Evolutionary conservation across 768 basidiomycete species (phyloP).

Genomic region (Tricholoma matsutake): DNA sequence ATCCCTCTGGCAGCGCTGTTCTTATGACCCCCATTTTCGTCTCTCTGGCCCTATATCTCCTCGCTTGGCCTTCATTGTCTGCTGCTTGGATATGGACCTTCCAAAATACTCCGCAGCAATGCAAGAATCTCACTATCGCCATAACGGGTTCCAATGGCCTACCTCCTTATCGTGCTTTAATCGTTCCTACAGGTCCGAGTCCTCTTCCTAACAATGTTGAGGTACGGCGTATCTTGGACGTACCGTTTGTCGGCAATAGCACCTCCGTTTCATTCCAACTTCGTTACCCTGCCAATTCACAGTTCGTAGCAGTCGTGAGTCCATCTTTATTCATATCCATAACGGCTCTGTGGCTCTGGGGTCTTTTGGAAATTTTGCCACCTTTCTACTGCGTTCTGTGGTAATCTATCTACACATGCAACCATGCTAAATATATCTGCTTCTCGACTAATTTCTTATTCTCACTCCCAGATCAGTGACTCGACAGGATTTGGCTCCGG

Average conservation of each 20-base stretch:
- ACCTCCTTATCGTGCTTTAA: constrained; percentile 65
- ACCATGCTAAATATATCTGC: not conserved
- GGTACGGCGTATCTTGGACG: constrained; percentile 55
- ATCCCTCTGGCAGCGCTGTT: not conserved
- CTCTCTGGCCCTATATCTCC: constrained; percentile 19
- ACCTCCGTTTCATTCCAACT: constrained; percentile 51
- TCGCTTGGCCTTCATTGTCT: constrained; percentile 26
- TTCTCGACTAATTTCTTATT: constrained; percentile 4
- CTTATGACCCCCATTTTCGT: constrained; percentile 12
- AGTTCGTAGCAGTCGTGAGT: constrained; percentile 77
- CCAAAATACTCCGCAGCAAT: constrained; percentile 55
- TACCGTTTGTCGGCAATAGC: constrained; percentile 44
- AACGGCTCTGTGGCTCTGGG: not conserved
- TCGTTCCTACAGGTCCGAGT: constrained; percentile 65
- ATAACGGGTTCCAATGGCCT: constrained; percentile 53
- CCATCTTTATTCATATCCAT: not conserved
- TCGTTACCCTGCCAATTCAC: constrained; percentile 62
- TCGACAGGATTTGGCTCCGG: constrained; percentile 62
- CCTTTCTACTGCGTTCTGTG: not conserved
- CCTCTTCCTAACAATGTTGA: constrained; percentile 63
- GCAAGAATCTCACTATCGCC: constrained; percentile 56
- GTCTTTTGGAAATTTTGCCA: not conserved
- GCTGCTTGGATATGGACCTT: constrained; percentile 48
- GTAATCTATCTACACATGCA: not conserved
- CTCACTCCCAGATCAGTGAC: constrained; percentile 51